Conservation (phyloP, 1,284 basidiomycete genomes). For the Microbotryum scabiosae region DNA sequence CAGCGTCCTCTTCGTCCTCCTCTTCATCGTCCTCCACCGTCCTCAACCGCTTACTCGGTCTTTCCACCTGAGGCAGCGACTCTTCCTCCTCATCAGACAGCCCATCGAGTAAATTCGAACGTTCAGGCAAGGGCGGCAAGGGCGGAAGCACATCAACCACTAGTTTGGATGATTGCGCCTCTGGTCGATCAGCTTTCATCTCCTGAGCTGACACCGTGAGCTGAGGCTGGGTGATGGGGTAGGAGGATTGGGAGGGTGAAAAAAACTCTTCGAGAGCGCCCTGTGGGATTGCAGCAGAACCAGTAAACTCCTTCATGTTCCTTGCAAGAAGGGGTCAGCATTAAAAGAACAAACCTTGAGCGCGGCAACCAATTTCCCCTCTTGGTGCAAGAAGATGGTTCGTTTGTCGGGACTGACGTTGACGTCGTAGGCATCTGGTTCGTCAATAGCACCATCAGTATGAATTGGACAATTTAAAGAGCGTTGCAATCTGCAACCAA, state of each 20-base stretch:
- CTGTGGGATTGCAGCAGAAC: conserved; percentile 38
- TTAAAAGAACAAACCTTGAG: conserved; percentile 54
- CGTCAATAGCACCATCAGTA: too few species aligned
- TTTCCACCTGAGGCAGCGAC: conserved; percentile 11
- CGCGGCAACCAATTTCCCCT: conserved; percentile 66
- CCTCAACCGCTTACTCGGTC: conserved; percentile 13
- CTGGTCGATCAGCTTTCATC: too few species aligned
- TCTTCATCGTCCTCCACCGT: background rate
- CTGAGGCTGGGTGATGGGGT: conserved; percentile 38
- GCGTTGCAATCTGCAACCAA: too few species aligned
- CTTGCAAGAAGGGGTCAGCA: too few species aligned
- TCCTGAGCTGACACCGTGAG: too few species aligned
- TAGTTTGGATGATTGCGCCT: too few species aligned
- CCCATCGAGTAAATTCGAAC: background rate
- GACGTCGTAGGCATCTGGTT: conserved; percentile 73
- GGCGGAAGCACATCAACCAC: too few species aligned
- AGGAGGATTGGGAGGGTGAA: conserved; percentile 60
- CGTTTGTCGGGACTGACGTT: conserved; percentile 97
- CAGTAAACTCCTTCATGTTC: too few species aligned
- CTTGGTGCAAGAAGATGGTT: conserved; percentile 84
- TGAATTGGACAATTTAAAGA: too few species aligned
- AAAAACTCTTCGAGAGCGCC: conserved; percentile 56
- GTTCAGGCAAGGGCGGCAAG: too few species aligned
- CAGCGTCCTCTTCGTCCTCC: background rate
- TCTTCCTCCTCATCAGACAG: conserved; percentile 27